A percentile compares a stretch with the other conserved stretches of the same genome.
Conservation (phyloP, 441 rosid genomes). For the Corymbia citriodora region DNA sequence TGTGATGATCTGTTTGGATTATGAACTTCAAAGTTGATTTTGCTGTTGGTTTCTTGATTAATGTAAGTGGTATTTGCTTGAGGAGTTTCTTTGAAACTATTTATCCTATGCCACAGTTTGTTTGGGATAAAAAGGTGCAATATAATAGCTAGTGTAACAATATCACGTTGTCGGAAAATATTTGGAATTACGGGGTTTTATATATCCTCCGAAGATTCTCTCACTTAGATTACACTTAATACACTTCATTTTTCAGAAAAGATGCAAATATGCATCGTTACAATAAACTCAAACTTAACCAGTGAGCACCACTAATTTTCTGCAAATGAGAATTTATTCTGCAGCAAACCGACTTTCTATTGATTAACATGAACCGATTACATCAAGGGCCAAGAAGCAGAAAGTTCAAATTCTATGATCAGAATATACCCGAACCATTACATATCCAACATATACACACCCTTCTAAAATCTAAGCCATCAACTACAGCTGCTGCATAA, state of each 20-base stretch:
- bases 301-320: neutral
- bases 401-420: neutral
- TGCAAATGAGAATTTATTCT: no score
- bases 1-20: no score
- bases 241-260: neutral
- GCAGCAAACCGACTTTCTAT: neutral
- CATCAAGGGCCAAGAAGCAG: neutral
- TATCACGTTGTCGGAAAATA: no score
- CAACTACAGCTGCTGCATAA: neutral
- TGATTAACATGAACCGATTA: no score
- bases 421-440: neutral
- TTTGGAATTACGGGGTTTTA: neutral
- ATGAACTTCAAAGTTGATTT: no score
- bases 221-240: neutral
- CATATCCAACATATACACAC: neutral
- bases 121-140: neutral
- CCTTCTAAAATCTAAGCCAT: no score
- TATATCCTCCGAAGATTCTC: neutral
- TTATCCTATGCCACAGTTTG: neutral
- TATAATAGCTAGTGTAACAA: neutral
- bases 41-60: no score
- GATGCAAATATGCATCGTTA: neutral
- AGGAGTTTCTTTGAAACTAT: no score
- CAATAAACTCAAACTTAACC: neutral
- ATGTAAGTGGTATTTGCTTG: fast-evolving